Percentiles rank a stretch among this genome's conserved stretches.
These are phyloP conservation scores for Magnolia changhungtana DNA, from an alignment of 164 flowering plant genomes.

Conservation along the genomic window DNA sequence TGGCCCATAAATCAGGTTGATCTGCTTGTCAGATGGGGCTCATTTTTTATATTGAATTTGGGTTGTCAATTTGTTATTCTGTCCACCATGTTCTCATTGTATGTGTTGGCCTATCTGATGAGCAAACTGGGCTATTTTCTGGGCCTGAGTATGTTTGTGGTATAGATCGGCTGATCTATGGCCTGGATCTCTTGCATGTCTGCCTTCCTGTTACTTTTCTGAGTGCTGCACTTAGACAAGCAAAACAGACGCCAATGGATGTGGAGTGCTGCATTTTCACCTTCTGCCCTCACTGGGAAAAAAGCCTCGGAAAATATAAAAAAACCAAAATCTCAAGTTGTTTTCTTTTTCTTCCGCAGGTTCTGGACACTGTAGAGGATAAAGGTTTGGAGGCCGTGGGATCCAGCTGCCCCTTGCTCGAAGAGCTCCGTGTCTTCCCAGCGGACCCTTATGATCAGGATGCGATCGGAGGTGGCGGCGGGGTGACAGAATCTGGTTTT, in stretches of 20 bases:
- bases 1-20: too few relatives aligned
- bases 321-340: neutral
- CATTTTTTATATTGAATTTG: too few relatives aligned
- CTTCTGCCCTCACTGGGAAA: neutral
- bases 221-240: neutral
- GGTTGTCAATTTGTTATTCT: too few relatives aligned
- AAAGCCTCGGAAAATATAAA: too few relatives aligned
- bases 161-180: too few relatives aligned
- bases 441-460: conserved; percentile 52
- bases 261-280: neutral
- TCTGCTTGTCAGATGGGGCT: too few relatives aligned
- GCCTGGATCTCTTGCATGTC: too few relatives aligned
- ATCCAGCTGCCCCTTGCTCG: conserved; percentile 50
- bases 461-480: conserved; percentile 29
- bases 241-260: neutral
- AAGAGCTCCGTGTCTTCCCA: conserved; percentile 86
- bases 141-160: too few relatives aligned
- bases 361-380: conserved; percentile 69
- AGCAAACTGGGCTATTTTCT: too few relatives aligned
- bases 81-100: too few relatives aligned
- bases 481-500: conserved; percentile 71
- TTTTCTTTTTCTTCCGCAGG: conserved; percentile 28
- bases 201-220: neutral
- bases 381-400: conserved; percentile 76
- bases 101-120: too few relatives aligned